Conservation (phyloP, 73 alveolate genomes). For the Breviolum minutum region DNA sequence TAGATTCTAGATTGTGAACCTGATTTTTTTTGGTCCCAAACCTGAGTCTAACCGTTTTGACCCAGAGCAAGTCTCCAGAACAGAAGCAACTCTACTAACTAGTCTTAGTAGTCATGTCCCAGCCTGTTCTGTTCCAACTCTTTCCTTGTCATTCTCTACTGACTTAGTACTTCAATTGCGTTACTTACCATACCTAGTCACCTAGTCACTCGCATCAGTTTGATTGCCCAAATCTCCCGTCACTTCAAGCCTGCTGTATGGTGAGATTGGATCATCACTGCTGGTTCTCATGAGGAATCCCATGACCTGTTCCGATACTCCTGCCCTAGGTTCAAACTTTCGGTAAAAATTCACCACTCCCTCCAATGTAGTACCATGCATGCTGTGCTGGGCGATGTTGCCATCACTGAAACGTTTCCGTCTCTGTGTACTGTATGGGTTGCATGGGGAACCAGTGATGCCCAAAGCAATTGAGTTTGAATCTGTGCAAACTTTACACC, state of each 20-base stretch:
- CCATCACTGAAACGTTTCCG: not conserved
- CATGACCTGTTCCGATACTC: not conserved
- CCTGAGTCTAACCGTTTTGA: too few relatives aligned
- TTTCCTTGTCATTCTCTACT: too few relatives aligned
- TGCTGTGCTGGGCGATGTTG: not conserved
- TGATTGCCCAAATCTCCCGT: too few relatives aligned
- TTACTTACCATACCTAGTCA: too few relatives aligned
- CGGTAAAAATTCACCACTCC: not conserved
- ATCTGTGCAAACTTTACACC: not conserved
- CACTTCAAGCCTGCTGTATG: not conserved
- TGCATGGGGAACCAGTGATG: not conserved
- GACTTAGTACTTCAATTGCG: too few relatives aligned
- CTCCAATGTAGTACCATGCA: not conserved
- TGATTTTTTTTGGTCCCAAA: too few relatives aligned
- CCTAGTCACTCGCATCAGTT: too few relatives aligned
- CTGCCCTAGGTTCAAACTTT: not conserved
- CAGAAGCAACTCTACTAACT: too few relatives aligned
- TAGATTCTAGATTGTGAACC: too few relatives aligned
- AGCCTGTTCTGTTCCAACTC: too few relatives aligned
- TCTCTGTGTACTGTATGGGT: not conserved
- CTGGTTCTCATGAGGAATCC: not conserved
- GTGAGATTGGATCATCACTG: not conserved
- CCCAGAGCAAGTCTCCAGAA: too few relatives aligned
- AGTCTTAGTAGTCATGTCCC: not conserved
- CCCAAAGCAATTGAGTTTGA: not conserved